Evolutionary conservation across 345 rosid genomes (phyloP), one percentile per base, ranked within the genome.

Genomic region (Mallotus nudiflorus): DNA sequence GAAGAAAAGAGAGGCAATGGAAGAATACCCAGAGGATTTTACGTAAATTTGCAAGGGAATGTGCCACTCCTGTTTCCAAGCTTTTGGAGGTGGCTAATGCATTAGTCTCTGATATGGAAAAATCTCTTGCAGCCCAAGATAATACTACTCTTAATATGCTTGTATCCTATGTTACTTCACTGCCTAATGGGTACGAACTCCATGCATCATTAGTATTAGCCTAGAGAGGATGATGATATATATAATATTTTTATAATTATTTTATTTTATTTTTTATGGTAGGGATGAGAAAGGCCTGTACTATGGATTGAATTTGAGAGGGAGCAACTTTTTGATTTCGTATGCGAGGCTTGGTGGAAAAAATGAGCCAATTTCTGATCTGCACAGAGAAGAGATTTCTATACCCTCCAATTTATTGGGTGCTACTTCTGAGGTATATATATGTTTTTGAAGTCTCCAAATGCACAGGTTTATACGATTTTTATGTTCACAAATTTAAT

Each of bases 221-320:
- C 9, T 42, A 9, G 7, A 42, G 9, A 42, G 14, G 9, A 42
- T 42, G 9, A 42, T 42, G 9, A 42, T 9, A 9, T 39, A 4
- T 39, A 4, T 39, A 39, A 39, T 39, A 4, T 39, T 39, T 44
- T 45, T 39, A 18, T 27, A 10, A 13, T 25, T n/a, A 2, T 6
- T 50, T 49, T 1, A 9, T n/a, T 4, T 18, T n/a, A 24, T 3
- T 49, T 49, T 19, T 19, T n/a, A 18, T 48, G 37, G 20, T 65
- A 83, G 84, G 66, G 83, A 88, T 29, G 88, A 90, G 83, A 79
- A 81, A 57, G 93, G 91, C 1, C 45, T 80, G n/a, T 85, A 68
- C 56, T 86, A 84, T 72, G 96, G 91, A 37, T 66, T 87, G 68
- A 86, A 81, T 73, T 62, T 86, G 79, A 67, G 86, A 70, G 86